A percentile compares a stretch with the other conserved stretches of the same genome.
Conservation (phyloP, 2,329 filamentous ascomycete genomes). For the Hysterium pulicare region DNA sequence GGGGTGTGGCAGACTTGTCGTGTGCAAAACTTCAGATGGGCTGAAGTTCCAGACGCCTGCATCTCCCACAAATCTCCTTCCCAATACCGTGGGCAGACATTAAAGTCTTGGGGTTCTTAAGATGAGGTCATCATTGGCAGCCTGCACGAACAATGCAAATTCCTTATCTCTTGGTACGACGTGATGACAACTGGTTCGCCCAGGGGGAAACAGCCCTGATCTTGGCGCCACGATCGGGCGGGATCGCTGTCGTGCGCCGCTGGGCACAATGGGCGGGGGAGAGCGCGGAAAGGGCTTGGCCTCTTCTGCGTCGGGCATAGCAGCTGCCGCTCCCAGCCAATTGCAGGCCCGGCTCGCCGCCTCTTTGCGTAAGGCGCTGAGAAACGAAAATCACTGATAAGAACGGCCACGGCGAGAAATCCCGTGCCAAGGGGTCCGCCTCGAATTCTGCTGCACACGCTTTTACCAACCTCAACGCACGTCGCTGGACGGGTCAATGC, state of each 20-base stretch:
- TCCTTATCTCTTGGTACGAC: neutral
- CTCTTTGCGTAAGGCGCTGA: conserved; percentile 5
- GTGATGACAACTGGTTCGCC: neutral
- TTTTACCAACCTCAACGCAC: neutral
- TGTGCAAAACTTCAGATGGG: too few species aligned
- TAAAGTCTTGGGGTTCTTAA: too few species aligned
- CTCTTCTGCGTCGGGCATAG: neutral
- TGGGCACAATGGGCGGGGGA: neutral
- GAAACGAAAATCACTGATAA: conserved; percentile 6
- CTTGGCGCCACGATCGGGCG: conserved; percentile 1
- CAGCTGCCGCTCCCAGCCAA: neutral
- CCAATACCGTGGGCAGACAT: too few species aligned
- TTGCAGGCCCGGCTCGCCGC: neutral
- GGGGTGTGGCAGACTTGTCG: too few species aligned
- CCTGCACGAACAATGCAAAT: too few species aligned
- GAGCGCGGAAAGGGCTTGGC: neutral
- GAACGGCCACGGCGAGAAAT: conserved; percentile 11
- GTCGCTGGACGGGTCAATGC: too few species aligned
- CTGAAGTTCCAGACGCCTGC: too few species aligned
- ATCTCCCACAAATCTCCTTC: too few species aligned
- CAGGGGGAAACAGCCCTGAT: neutral
- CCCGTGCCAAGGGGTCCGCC: conserved; percentile 26
- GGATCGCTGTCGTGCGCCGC: neutral
- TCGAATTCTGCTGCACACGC: neutral
- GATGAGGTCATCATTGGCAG: too few species aligned